Evolutionary conservation across 2,329 filamentous ascomycete genomes (phyloP), one percentile per base, ranked within the genome.

Genomic region (Pseudogymnoascus sp.): DNA sequence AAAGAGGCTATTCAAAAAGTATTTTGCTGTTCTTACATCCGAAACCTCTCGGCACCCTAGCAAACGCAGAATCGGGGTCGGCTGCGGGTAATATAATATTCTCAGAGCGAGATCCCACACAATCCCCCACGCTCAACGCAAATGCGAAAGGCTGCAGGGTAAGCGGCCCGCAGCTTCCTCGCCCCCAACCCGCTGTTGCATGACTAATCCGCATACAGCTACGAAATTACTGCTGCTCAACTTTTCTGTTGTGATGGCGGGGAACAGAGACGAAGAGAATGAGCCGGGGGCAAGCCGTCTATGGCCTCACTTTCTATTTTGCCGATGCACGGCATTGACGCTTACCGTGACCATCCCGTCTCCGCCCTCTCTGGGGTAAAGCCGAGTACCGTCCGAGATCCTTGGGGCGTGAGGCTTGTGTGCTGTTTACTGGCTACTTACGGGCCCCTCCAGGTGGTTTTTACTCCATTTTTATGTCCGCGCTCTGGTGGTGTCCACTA

Each of bases 281-380:
- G 45, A 45, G 45, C n/a, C n/a, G 41, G 23, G 45, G 6, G 41
- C n/a, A 4, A 4, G 3, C 13, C 26, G n/a, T 30, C n/a, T 18
- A 30, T 52, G 23, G 45, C 12, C 45, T 52, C 45, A 28, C 45
- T 52, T 52, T 52, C 23, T 52, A 52, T 52, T 52, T 52, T 52
- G 45, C 45, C 45, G 45, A 52, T 52, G 45, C 45, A 28, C 45
- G 45, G 45, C n/a, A 52, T 52, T 52, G 45, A 30, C 45, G 45
- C 23, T 52, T 52, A 52, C 45, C 45, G 26, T 52, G 45, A 52
- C 23, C 4, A 26, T 52, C 41, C 41, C 23, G 23, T 26, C 23
- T 52, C 26, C 45, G 26, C 45, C n/a, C 23, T 38, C 26, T 30
- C 23, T 52, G 45, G 41, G 41, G 23, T 12, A 28, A 48, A 18